phyloP scores from a whole-genome alignment of 1,284 basidiomycete species.

The Afroboletus lepidellus region DNA sequence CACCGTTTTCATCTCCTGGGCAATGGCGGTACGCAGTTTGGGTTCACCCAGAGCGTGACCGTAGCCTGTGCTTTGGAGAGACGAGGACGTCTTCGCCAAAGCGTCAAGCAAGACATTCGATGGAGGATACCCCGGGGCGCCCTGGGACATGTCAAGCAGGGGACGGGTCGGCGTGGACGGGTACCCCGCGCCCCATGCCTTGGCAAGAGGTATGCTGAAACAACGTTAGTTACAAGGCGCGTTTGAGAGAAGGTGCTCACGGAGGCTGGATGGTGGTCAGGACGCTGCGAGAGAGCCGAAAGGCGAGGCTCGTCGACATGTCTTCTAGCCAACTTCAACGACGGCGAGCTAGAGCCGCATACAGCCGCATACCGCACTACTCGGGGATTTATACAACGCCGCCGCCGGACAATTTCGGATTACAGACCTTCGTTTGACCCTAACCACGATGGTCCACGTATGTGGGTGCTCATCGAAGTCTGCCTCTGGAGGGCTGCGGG shows the following conservation, averaged over 20 bases:
- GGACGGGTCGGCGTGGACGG: conserved; percentile 43
- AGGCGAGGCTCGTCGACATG: conserved; percentile 22
- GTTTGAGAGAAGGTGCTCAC: conserved; percentile 21
- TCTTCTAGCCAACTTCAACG: too few relatives aligned
- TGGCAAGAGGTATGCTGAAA: conserved; percentile 65
- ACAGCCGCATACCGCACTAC: too few relatives aligned
- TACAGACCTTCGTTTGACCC: too few relatives aligned
- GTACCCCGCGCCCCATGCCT: conserved; percentile 62
- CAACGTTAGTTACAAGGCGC: too few relatives aligned
- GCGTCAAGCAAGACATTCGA: conserved; percentile 51
- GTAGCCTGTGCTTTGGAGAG: conserved; percentile 58
- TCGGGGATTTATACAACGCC: too few relatives aligned
- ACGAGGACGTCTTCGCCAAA: conserved; percentile 46
- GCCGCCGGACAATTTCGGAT: too few relatives aligned
- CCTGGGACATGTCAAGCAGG: conserved; percentile 77
- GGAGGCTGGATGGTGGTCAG: conserved; percentile 43
- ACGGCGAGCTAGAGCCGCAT: too few relatives aligned
- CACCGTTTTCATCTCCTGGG: conserved; percentile 59
- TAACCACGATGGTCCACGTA: too few relatives aligned
- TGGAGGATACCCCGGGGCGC: conserved; percentile 70
- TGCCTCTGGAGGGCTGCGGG: too few relatives aligned
- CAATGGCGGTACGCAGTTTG: conserved; percentile 55
- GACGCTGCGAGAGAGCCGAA: conserved; percentile 41
- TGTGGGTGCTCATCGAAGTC: too few relatives aligned
- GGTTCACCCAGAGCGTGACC: conserved; percentile 66